Conservation (phyloP, 164 flowering plant genomes). For the Platanus orientalis region DNA sequence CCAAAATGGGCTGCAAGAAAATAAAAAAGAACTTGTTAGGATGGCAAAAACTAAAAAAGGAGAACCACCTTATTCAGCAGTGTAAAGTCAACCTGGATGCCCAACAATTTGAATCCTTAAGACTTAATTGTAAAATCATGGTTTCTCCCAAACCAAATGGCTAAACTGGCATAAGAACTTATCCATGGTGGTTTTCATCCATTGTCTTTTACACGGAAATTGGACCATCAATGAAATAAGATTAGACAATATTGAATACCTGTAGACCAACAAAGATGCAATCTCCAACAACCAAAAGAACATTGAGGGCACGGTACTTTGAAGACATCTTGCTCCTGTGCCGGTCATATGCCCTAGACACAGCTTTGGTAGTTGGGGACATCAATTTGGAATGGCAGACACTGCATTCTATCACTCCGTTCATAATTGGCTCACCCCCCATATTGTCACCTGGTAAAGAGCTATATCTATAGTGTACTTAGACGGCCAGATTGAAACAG, state of each 20-base stretch:
- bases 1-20: slow-evolving; percentile 79
- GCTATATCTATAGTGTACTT: slow-evolving; percentile 16
- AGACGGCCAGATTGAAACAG: slow-evolving; percentile 5
- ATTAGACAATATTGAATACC: slow-evolving; percentile 35
- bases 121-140: background rate
- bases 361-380: slow-evolving; percentile 51
- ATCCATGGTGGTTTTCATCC: background rate
- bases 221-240: background rate
- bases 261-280: slow-evolving; percentile 89
- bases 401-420: slow-evolving; percentile 87
- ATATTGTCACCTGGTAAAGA: background rate
- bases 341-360: slow-evolving; percentile 85
- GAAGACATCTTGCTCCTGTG: slow-evolving; percentile 77
- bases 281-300: slow-evolving; percentile 85
- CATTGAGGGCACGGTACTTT: slow-evolving; percentile 64
- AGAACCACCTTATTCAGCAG: background rate
- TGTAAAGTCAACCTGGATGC: too few species aligned
- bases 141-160: background rate
- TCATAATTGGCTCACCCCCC: slow-evolving; percentile 39
- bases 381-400: slow-evolving; percentile 80
- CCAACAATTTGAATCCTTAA: background rate
- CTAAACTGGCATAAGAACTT: background rate
- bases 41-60: background rate
- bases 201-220: background rate
- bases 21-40: slow-evolving; percentile 9